Evolutionary conservation across 257 asterid genomes (phyloP).

Genomic region (Apocynum venetum): DNA sequence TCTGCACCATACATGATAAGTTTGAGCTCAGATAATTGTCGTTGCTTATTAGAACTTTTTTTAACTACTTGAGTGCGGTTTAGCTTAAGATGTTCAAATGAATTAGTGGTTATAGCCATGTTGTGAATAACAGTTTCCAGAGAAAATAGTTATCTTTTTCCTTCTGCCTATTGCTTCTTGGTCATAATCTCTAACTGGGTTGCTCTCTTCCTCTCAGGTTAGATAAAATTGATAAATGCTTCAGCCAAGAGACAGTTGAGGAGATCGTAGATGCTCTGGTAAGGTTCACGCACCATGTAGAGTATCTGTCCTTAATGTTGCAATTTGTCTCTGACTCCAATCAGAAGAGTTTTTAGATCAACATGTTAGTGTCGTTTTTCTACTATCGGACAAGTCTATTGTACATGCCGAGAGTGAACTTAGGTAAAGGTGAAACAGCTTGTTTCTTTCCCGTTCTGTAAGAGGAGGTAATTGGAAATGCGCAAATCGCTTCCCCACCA

Average conservation of each 20-base stretch:
- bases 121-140: not conserved
- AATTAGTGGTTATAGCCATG: too few species aligned
- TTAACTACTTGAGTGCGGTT: not conserved
- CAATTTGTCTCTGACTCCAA: not conserved
- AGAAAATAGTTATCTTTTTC: not conserved
- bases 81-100: not conserved
- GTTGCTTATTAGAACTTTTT: not conserved
- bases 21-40: not conserved
- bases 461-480: not conserved
- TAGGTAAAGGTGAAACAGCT: not conserved
- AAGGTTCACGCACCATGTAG: conserved; percentile 23
- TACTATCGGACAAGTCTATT: not conserved
- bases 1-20: not conserved
- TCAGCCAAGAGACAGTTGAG: conserved; percentile 76
- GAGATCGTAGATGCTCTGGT: conserved; percentile 89
- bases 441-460: not conserved
- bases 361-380: not conserved
- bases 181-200: conserved; percentile 6
- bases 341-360: not conserved
- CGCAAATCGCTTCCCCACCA: not conserved
- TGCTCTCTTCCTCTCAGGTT: conserved; percentile 44
- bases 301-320: not conserved
- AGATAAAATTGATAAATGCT: conserved; percentile 64
- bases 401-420: not conserved
- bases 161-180: not conserved